phyloP scores from a whole-genome alignment of 2,329 filamentous ascomycete species.

The Colletotrichum orchidophilum region DNA sequence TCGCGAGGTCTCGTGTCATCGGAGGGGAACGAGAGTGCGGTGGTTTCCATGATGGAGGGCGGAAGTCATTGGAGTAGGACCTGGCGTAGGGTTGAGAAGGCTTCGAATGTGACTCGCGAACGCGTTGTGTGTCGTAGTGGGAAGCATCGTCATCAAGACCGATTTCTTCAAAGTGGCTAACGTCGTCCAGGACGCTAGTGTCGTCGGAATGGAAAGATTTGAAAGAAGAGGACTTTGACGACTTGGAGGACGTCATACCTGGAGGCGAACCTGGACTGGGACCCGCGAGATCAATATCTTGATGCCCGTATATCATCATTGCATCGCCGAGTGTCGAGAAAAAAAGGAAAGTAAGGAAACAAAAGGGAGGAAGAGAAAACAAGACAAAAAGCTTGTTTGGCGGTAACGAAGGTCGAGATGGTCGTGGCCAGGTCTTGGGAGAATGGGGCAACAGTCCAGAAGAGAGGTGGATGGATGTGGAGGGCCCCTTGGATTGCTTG shows the following conservation, averaged over 20 bases:
- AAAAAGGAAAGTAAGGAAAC: background rate
- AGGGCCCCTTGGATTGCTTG: background rate
- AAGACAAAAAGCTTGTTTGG: constrained; percentile 31
- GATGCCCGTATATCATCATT: constrained; percentile 35
- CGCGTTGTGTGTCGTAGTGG: constrained; percentile 39
- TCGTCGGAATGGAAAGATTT: constrained; percentile 79
- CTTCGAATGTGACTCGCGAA: constrained; percentile 44
- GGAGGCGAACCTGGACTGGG: constrained; percentile 65
- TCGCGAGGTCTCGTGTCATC: constrained; percentile 42
- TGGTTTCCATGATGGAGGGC: constrained; percentile 23
- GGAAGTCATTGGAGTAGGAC: constrained; percentile 35
- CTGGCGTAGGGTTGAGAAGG: constrained; percentile 34
- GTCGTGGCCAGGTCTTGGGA: constrained; percentile 17
- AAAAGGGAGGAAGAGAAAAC: constrained; percentile 7
- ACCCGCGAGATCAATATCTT: constrained; percentile 32
- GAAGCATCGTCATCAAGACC: constrained; percentile 74
- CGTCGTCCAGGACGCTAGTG: constrained; percentile 74
- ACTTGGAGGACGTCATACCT: constrained; percentile 84
- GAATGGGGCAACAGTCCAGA: constrained; percentile 27
- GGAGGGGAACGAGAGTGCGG: constrained; percentile 35
- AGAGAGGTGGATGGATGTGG: constrained; percentile 16
- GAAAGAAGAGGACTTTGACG: constrained; percentile 90
- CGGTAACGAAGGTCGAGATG: constrained; percentile 10
- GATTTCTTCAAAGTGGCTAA: constrained; percentile 92
- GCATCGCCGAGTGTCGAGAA: constrained; percentile 20